Conservation (phyloP, 2,329 filamentous ascomycete genomes). For the Spiromastix sp. region DNA sequence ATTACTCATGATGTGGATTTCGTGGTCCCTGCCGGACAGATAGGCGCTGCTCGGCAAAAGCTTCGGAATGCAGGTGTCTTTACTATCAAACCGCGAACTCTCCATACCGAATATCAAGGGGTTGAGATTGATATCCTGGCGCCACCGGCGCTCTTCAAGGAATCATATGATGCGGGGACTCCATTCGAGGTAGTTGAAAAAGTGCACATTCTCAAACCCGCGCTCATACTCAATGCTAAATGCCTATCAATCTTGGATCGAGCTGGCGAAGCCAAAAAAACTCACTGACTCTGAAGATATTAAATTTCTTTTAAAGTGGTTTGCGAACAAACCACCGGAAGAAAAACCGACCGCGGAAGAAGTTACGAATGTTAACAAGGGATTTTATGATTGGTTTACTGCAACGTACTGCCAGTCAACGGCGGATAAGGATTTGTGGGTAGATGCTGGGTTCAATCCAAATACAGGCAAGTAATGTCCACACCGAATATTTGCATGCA, state of each 20-base stretch:
- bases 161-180: constrained; percentile 2
- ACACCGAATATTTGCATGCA: too few relatives aligned
- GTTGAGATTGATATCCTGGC: constrained; percentile 4
- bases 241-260: constrained; percentile 5
- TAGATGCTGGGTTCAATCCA: too few relatives aligned
- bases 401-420: too few relatives aligned
- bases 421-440: too few relatives aligned
- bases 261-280: constrained; percentile 4
- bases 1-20: constrained; percentile 4
- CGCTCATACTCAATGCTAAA: constrained; percentile 6
- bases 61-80: constrained; percentile 5
- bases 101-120: constrained; percentile 4
- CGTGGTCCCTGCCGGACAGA: constrained; percentile 3
- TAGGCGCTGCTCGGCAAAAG: constrained; percentile 4
- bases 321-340: too few relatives aligned
- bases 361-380: too few relatives aligned
- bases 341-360: too few relatives aligned
- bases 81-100: constrained; percentile 3
- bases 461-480: too few relatives aligned
- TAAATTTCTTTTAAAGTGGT: too few relatives aligned
- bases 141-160: constrained; percentile 5
- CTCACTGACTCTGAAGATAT: constrained; percentile 2
- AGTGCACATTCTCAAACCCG: constrained; percentile 5
- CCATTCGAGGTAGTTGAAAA: constrained; percentile 4
- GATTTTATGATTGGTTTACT: too few relatives aligned